phyloP scores from a whole-genome alignment of 192 early-diverging fungal genomes.

The Physocladia obscura region DNA sequence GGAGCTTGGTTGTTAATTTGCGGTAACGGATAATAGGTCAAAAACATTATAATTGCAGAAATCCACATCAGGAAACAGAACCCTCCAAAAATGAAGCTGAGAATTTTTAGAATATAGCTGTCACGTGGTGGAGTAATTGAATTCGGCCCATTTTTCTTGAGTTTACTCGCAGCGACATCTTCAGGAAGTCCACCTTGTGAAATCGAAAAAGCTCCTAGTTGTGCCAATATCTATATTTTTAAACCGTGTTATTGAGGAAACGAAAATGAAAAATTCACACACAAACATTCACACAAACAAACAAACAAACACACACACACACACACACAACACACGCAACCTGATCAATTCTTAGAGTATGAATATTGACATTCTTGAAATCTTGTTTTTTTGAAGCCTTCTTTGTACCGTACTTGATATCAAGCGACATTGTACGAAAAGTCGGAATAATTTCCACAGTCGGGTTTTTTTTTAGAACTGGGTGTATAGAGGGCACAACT shows the following conservation, averaged over 20 bases:
- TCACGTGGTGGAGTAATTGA: conserved; percentile 8
- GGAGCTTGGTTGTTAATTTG: background rate
- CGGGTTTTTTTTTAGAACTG: no score
- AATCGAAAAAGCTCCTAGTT: background rate
- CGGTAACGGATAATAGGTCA: conserved; percentile 31
- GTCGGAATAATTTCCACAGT: background rate
- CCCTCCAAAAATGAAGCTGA: conserved; percentile 26
- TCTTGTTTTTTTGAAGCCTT: no score
- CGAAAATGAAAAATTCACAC: no score
- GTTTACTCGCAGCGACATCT: background rate
- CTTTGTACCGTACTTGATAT: background rate
- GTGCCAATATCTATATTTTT: no score
- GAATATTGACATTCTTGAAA: background rate
- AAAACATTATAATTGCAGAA: conserved; percentile 3
- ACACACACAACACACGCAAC: no score
- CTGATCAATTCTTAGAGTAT: background rate
- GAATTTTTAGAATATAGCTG: conserved; percentile 11
- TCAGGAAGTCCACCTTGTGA: background rate
- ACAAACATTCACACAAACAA: no score
- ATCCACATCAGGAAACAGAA: conserved; percentile 35
- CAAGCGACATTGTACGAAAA: background rate
- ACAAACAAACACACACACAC: no score
- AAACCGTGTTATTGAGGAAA: no score
- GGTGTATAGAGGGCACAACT: no score
- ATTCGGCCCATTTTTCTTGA: conserved; percentile 9